Percentiles rank a stretch among this genome's conserved stretches.
Conservation (phyloP, 306 rosid genomes). For the Castanospermum australe region DNA sequence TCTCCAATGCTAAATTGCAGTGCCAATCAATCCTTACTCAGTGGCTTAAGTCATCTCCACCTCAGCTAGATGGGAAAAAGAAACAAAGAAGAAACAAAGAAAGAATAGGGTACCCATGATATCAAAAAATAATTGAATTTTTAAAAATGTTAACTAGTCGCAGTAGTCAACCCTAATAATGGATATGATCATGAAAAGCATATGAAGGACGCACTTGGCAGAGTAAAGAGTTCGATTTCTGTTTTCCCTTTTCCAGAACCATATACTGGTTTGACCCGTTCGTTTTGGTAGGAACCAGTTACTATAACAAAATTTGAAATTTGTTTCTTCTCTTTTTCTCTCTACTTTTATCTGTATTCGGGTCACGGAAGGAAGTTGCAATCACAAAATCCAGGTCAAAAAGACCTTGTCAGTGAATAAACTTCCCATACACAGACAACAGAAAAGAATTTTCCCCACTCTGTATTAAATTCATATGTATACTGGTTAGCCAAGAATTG, state of each 20-base stretch:
- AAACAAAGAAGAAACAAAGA: background rate
- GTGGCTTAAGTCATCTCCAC: background rate
- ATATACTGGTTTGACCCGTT: background rate
- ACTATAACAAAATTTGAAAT: background rate
- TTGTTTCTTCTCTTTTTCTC: background rate
- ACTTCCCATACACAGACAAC: background rate
- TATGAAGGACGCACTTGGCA: background rate
- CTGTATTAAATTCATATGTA: background rate
- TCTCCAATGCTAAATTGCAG: background rate
- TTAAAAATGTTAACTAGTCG: background rate
- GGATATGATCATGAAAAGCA: background rate
- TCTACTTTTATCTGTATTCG: background rate
- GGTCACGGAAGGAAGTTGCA: conserved; percentile 8
- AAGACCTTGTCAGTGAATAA: background rate
- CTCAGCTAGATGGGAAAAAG: background rate
- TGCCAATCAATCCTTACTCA: background rate
- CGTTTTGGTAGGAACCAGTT: conserved; percentile 23
- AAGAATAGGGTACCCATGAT: background rate
- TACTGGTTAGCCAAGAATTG: conserved; percentile 16
- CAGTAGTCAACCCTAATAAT: background rate
- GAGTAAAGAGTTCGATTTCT: background rate
- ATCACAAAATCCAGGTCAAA: conserved; percentile 26
- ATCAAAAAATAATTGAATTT: background rate
- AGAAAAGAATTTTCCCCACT: background rate
- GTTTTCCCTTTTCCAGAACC: background rate